phyloP scores from a whole-genome alignment of 108 stramenopile genomes.

The Epithemia pelagica region DNA sequence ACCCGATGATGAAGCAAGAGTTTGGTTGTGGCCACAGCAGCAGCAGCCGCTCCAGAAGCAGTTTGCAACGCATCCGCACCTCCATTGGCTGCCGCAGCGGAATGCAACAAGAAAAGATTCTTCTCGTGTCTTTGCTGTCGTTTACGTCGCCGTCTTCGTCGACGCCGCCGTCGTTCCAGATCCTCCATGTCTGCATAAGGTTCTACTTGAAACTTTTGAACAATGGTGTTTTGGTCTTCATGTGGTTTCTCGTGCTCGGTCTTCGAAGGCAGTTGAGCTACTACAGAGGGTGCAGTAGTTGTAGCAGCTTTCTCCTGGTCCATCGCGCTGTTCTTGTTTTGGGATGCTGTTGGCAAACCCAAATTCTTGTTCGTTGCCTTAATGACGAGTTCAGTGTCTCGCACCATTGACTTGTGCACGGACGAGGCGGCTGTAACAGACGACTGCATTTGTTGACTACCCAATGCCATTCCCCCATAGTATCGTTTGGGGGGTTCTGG shows the following conservation, averaged over 20 bases:
- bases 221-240: neutral
- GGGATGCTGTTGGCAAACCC: neutral
- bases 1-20: neutral
- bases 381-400: slow-evolving; percentile 21
- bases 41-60: neutral
- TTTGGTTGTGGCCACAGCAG: neutral
- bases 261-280: neutral
- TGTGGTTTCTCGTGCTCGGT: neutral
- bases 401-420: slow-evolving; percentile 31
- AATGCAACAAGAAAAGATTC: neutral
- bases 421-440: slow-evolving; percentile 55
- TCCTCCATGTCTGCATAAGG: neutral
- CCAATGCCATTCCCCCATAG: slow-evolving; percentile 76
- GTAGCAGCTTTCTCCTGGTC: neutral
- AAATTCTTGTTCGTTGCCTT: slow-evolving; percentile 3
- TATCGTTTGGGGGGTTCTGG: slow-evolving; percentile 27
- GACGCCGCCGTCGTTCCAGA: neutral
- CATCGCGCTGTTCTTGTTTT: neutral
- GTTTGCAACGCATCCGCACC: neutral
- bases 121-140: neutral
- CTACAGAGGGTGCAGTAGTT: neutral
- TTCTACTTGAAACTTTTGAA: neutral
- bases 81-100: neutral
- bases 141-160: neutral
- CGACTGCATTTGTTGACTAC: slow-evolving; percentile 58